Conservation (phyloP, 495 filamentous ascomycete species). For the Cudoniella acicularis region DNA sequence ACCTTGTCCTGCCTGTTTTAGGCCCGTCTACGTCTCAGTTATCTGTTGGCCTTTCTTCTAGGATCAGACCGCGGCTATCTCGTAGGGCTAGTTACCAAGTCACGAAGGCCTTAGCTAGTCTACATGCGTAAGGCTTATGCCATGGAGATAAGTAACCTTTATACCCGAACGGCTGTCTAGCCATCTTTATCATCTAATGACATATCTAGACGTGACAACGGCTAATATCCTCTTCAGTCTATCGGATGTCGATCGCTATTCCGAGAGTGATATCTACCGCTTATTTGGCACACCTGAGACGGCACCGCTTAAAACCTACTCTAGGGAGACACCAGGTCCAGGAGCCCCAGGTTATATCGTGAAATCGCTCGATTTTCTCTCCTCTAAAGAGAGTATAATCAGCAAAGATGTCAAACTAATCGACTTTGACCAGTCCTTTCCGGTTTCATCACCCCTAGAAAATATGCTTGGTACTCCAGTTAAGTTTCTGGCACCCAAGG, state of each 20-base stretch:
- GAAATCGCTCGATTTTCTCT: constrained; percentile 21
- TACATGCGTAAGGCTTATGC: constrained; percentile 23
- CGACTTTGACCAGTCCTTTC: constrained; percentile 25
- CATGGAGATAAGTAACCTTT: constrained; percentile 19
- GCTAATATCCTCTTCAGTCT: constrained; percentile 21
- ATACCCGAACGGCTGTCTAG: constrained; percentile 11
- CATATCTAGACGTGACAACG: constrained; percentile 23
- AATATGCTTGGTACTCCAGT: constrained; percentile 22
- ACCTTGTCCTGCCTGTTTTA: constrained; percentile 22
- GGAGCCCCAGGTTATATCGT: constrained; percentile 23
- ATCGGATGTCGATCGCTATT: constrained; percentile 13
- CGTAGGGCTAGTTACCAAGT: constrained; percentile 17
- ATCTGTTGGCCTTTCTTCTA: constrained; percentile 10
- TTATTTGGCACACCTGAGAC: constrained; percentile 20
- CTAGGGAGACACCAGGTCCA: constrained; percentile 19
- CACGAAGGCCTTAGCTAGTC: constrained; percentile 16
- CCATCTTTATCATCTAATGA: constrained; percentile 11
- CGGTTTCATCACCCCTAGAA: constrained; percentile 16
- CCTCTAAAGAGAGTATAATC: constrained; percentile 16
- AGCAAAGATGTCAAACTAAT: constrained; percentile 20
- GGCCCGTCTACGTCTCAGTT: constrained; percentile 22
- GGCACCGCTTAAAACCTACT: constrained; percentile 19
- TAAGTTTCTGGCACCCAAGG: constrained; percentile 24
- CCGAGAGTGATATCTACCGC: constrained; percentile 19
- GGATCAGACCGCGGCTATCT: constrained; percentile 15